Evolutionary conservation across 805 yeast genomes (phyloP), one percentile per base, ranked within the genome.

Genomic region (Yarrowia divulgata): DNA sequence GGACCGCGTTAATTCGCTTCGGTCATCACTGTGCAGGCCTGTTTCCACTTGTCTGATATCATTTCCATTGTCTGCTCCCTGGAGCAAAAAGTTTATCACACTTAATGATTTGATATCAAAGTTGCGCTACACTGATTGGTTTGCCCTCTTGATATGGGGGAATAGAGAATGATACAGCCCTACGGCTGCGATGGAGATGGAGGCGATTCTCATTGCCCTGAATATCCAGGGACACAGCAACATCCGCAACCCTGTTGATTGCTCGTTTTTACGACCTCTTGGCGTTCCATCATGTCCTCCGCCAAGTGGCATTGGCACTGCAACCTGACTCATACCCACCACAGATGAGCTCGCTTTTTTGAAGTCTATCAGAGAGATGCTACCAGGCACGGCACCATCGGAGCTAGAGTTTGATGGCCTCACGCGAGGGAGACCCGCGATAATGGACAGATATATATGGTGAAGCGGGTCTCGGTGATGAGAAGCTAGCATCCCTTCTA

Each of bases 371-470:
- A 39, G 60, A 39, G 60, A 19, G 35, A 39, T 39, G 19, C 45
- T 35, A 54, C 60, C 45, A 39, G 60, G 60, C 60, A 54, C 60
- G 60, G 60, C 60, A 54, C 60, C 60, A 54, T 54, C 60, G 45
- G 23, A n/a, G 13, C 35, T 54, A 54, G 34, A 54, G 60, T 54
- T 54, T 37, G 60, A 54, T 19, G 45, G 45, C 37, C 60, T 54
- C 60, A 54, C 60, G 45, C 60, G 60, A 54, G 60, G 9, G 34
- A 37, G 9, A 23, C 18, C 60, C 60, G 60, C 18, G 35, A 54
- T 54, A 37, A 14, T 39, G 35, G 32, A 14, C 34, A 54, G 34
- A 54, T 54, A 54, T 54, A 54, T 54, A 54, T 54, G 18, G 60
- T 12, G 14, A n/a, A 8, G 19, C 14, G 32, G 14, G 3, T 49